phyloP scores from a whole-genome alignment of 768 basidiomycete genomes.

The button mushroom (Agaricus bisporus) region DNA sequence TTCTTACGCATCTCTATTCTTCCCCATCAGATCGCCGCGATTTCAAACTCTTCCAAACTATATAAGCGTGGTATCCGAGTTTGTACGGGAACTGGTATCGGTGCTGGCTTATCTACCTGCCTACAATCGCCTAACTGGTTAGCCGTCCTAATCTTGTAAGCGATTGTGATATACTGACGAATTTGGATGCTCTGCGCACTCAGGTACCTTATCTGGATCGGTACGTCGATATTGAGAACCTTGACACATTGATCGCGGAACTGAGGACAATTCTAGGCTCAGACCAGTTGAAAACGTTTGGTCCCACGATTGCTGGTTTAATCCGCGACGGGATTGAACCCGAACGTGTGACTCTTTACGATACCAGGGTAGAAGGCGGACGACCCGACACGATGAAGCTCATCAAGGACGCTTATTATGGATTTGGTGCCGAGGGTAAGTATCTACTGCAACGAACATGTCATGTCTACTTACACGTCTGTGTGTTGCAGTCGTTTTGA shows the following conservation, averaged over 20 bases:
- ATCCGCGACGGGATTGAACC: slow-evolving; percentile 68
- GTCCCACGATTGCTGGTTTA: slow-evolving; percentile 61
- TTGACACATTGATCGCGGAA: neutral
- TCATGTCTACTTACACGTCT: slow-evolving; percentile 1
- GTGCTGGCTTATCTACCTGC: slow-evolving; percentile 72
- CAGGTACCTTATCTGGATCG: slow-evolving; percentile 80
- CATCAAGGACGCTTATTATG: slow-evolving; percentile 58
- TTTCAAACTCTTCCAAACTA: slow-evolving; percentile 75
- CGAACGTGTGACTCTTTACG: slow-evolving; percentile 72
- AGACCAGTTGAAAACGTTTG: slow-evolving; percentile 78
- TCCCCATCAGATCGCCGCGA: slow-evolving; percentile 58
- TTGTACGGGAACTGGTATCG: slow-evolving; percentile 79
- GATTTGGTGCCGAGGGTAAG: slow-evolving; percentile 68
- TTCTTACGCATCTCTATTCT: neutral
- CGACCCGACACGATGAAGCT: slow-evolving; percentile 77
- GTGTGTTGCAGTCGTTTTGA: slow-evolving; percentile 54
- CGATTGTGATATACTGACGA: neutral
- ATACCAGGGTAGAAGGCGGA: slow-evolving; percentile 66
- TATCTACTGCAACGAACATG: neutral
- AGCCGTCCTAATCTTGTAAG: slow-evolving; percentile 16
- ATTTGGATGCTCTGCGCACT: slow-evolving; percentile 1
- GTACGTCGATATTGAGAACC: slow-evolving; percentile 19
- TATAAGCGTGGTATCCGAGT: slow-evolving; percentile 77
- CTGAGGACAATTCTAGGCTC: slow-evolving; percentile 42
- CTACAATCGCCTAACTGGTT: slow-evolving; percentile 72